Evolutionary conservation across 306 rosid genomes (phyloP).

Genomic region (Alnus rubra): DNA sequence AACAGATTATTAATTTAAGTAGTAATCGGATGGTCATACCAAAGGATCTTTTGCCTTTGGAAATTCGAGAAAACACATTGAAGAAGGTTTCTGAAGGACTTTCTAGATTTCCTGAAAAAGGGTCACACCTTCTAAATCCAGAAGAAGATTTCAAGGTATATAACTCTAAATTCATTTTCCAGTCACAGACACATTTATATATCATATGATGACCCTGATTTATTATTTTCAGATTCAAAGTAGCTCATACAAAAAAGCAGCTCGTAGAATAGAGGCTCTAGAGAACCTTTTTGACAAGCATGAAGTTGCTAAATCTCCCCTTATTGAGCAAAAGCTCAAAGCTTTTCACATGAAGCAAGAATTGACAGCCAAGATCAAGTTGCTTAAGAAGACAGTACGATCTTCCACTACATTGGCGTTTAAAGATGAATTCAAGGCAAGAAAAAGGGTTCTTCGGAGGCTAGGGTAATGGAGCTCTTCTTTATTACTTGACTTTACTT

Average conservation of each 20-base stretch:
- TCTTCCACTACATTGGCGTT: constrained; percentile 81
- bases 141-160: constrained; percentile 89
- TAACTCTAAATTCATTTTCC: constrained; percentile 17
- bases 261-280: constrained; percentile 82
- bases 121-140: constrained; percentile 83
- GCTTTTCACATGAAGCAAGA: constrained; percentile 77
- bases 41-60: constrained; percentile 77
- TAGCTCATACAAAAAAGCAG: constrained; percentile 65
- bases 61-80: constrained; percentile 79
- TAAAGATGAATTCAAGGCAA: constrained; percentile 93
- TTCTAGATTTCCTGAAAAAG: constrained; percentile 67
- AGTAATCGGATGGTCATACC: constrained; percentile 74
- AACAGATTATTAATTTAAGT: constrained; percentile 65
- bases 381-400: constrained; percentile 70
- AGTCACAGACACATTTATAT: background rate
- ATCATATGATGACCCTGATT: background rate
- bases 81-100: constrained; percentile 79
- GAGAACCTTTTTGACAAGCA: constrained; percentile 87
- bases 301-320: constrained; percentile 75
- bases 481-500: background rate
- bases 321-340: constrained; percentile 77
- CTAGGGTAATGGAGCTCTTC: constrained; percentile 63
- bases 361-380: constrained; percentile 65
- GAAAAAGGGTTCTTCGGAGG: constrained; percentile 90
- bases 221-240: constrained; percentile 60